Evolutionary conservation across 306 rosid species (phyloP), one percentile per base, ranked within the genome.

Genomic region (Fragaria nilgerrensis): DNA sequence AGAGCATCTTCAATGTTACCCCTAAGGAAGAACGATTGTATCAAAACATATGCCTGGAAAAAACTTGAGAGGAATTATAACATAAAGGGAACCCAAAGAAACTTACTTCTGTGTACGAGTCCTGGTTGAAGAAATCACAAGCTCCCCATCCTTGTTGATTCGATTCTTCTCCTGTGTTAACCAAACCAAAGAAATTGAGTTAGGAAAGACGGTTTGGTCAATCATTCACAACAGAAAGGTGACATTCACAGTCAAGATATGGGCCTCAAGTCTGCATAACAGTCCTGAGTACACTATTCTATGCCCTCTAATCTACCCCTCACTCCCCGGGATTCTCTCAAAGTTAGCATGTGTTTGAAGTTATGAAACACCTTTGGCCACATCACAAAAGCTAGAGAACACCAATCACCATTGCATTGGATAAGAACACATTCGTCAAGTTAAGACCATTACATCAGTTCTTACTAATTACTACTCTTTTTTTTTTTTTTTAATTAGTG

Each of bases 91-190:
- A 72, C 74, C 83, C 82, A 72, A 43, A 73, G 88, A 86, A 68
- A 72, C 79, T 72, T 74, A 94, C 98, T 92, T 92, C 75, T 90
- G 97, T 2, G 98, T 94, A 82, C 97, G 88, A 72, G 98, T 94
- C 86, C 83, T 94, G 36, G 98, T 94, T 53, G 97, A 94, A 67
- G 98, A 90, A 78, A 94, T 89, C 83, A 94, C 98, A 58, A 92
- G 98, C 75, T 94, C 98, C 74, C 97, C 97, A 66, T 94, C 98
- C 86, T 88, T 90, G 87, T 92, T 90, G 67, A 94, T 90, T 20
- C 97, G 95, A 77, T 94, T 94, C 83, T 94, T 94, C 86, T 94
- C 98, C 98, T 92, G 86, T 72, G 34, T 75, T 84, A 56, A 83
- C 75, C 77, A 79, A 72, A 61, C 43, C 79, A 45, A 58, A 75